These are phyloP conservation scores for Solanum hybrid DNA, from an alignment of 305 asterid species.

Conservation along the genomic window DNA sequence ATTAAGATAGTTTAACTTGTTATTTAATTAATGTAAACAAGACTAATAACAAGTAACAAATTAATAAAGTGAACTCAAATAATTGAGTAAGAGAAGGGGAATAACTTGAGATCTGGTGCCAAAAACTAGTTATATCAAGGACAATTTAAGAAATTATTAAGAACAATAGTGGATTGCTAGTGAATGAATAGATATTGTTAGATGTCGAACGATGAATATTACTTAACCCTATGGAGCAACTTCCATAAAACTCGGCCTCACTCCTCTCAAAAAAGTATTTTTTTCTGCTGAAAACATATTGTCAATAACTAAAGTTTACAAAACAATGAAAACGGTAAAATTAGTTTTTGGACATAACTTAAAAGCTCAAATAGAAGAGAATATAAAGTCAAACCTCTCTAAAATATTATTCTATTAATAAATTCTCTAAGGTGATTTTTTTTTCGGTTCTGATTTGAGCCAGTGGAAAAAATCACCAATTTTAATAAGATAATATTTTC, in stretches of 20 bases:
- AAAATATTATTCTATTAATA: no score
- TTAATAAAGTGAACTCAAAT: background rate
- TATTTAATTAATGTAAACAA: background rate
- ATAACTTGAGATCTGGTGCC: background rate
- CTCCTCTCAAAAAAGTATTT: no score
- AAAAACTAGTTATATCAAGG: no score
- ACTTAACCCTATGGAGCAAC: no score
- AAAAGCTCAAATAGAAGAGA: background rate
- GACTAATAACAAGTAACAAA: background rate
- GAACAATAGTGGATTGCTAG: no score
- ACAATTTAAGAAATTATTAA: no score
- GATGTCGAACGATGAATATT: no score
- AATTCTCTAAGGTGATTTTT: no score
- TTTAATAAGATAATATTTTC: background rate
- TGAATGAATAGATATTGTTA: no score
- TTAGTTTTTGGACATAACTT: background rate
- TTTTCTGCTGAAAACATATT: background rate
- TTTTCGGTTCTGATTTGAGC: no score
- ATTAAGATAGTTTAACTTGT: background rate
- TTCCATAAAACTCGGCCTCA: no score
- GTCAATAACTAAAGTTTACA: background rate
- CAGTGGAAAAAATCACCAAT: no score
- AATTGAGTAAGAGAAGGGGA: background rate
- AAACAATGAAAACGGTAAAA: background rate
- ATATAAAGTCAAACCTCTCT: background rate